Percentiles rank a stretch among this genome's conserved stretches.
Evolutionary conservation across 257 asterid genomes (phyloP).

Genomic region (Scutellaria galericulata): DNA sequence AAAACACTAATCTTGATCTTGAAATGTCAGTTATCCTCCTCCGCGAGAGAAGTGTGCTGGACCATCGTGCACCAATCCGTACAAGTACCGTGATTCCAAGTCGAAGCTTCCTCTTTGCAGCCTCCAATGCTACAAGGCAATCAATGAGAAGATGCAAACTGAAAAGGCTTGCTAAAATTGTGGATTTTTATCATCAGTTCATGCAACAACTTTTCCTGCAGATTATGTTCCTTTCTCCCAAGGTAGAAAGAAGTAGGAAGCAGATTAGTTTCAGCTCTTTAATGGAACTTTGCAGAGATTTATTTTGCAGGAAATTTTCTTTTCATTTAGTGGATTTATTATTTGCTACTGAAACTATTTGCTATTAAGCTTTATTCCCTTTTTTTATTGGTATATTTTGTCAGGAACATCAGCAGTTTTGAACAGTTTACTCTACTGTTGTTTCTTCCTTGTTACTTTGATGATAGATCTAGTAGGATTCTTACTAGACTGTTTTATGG

Average conservation of each 20-base stretch:
- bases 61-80: slow-evolving; percentile 79
- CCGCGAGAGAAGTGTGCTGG: slow-evolving; percentile 94
- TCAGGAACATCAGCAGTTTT: not conserved
- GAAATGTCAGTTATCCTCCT: slow-evolving; percentile 80
- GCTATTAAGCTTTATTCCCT: slow-evolving; percentile 4
- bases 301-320: slow-evolving; percentile 16
- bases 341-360: not conserved
- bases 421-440: not conserved
- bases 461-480: slow-evolving; percentile 42
- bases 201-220: not conserved
- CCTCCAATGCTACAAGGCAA: slow-evolving; percentile 89
- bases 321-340: slow-evolving; percentile 6
- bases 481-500: too few relatives aligned
- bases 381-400: slow-evolving; percentile 1
- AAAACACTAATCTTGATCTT: not conserved
- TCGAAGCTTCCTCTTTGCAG: slow-evolving; percentile 95
- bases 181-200: slow-evolving; percentile 10
- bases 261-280: slow-evolving; percentile 27
- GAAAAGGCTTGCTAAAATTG: slow-evolving; percentile 52
- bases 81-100: slow-evolving; percentile 93
- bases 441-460: not conserved
- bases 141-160: slow-evolving; percentile 48
- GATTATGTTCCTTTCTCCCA: slow-evolving; percentile 19
- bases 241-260: slow-evolving; percentile 32
- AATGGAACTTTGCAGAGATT: slow-evolving; percentile 10